These are phyloP conservation scores for Thelonectria discophora DNA, from an alignment of 2,329 filamentous ascomycete genomes.

Conservation along the genomic window DNA sequence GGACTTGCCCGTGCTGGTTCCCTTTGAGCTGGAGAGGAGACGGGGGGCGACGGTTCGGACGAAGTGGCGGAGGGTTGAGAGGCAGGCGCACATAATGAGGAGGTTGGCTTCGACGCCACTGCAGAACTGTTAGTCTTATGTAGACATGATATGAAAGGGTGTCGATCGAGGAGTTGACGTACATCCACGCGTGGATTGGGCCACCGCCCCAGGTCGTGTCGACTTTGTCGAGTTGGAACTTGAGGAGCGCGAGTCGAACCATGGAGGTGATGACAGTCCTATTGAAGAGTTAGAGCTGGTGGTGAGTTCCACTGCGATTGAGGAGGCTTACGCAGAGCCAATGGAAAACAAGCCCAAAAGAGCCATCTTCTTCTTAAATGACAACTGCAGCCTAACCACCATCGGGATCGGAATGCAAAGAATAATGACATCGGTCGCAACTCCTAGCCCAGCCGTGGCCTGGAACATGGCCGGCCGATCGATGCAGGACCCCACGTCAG, in stretches of 20 bases:
- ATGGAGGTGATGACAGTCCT: conserved; percentile 47
- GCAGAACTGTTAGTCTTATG: not conserved
- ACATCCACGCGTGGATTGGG: conserved; percentile 43
- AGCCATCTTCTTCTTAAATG: conserved; percentile 54
- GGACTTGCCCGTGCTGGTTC: not conserved
- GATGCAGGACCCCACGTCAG: conserved; percentile 49
- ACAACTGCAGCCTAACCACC: conserved; percentile 54
- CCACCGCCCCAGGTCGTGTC: conserved; percentile 45
- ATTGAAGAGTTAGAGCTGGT: not conserved
- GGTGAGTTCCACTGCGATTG: not conserved
- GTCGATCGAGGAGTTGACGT: conserved; percentile 25
- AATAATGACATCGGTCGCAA: conserved; percentile 56
- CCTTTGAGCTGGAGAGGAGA: conserved; percentile 2
- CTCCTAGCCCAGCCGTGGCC: conserved; percentile 56
- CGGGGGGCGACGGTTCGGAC: conserved; percentile 45
- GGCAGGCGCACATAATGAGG: conserved; percentile 51
- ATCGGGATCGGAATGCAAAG: conserved; percentile 57
- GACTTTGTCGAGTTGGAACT: conserved; percentile 33
- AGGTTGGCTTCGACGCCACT: conserved; percentile 52
- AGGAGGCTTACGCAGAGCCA: conserved; percentile 42
- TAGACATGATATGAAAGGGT: not conserved
- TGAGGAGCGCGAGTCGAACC: conserved; percentile 41
- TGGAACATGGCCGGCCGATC: conserved; percentile 58
- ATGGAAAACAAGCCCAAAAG: conserved; percentile 55
- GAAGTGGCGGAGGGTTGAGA: conserved; percentile 50